These are phyloP conservation scores for Verticillium klebahnii DNA, from an alignment of 2,329 filamentous ascomycete genomes.

Conservation along the genomic window DNA sequence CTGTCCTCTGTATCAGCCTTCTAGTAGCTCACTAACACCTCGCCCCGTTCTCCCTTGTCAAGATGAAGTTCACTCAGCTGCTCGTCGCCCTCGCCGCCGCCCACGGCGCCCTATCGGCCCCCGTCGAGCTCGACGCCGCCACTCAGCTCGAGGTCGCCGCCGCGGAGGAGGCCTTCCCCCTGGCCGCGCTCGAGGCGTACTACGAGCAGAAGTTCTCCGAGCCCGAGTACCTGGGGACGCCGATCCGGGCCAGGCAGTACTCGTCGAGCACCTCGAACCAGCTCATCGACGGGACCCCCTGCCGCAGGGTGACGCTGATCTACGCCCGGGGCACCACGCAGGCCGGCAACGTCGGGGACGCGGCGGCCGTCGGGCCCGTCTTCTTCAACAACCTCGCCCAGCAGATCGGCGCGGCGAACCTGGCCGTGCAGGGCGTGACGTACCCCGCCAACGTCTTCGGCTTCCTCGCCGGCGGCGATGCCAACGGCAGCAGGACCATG, in stretches of 20 bases:
- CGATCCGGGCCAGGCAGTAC: constrained; percentile 7
- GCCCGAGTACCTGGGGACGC: background rate
- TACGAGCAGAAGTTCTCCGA: background rate
- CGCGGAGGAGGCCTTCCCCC: background rate
- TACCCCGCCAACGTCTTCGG: constrained; percentile 42
- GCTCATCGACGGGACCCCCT: constrained; percentile 19
- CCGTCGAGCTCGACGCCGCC: background rate
- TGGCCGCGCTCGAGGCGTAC: background rate
- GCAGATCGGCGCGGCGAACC: constrained; percentile 33
- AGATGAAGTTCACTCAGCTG: background rate
- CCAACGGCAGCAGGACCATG: constrained; percentile 37
- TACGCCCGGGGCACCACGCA: constrained; percentile 54
- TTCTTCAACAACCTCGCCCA: constrained; percentile 40
- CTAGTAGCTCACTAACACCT: background rate
- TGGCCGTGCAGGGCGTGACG: constrained; percentile 49
- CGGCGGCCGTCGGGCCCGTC: constrained; percentile 38
- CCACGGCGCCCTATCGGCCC: background rate
- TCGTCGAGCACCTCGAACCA: constrained; percentile 11
- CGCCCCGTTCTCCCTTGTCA: background rate
- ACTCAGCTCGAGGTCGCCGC: background rate
- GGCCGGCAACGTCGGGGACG: constrained; percentile 43
- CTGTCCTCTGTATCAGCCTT: background rate
- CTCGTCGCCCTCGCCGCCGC: background rate
- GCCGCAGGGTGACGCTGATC: constrained; percentile 45
- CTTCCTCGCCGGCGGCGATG: constrained; percentile 41